Evolutionary conservation across 106 monocot species (phyloP).

Genomic region (Allium fistulosum): DNA sequence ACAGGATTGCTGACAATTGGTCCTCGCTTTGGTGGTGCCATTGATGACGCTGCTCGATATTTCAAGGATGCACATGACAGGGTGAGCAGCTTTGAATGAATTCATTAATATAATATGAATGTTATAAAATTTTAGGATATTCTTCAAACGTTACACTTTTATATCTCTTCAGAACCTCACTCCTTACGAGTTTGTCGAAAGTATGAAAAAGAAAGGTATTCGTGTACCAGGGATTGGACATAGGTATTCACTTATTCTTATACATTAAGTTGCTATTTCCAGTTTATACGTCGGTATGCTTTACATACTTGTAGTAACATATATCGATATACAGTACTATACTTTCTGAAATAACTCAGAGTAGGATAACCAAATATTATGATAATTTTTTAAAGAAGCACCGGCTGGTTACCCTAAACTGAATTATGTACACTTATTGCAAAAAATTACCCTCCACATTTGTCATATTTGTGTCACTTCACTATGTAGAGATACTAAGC

Average conservation of each 20-base stretch:
- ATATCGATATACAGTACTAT: too few species aligned
- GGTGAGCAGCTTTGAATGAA: slow-evolving; percentile 22
- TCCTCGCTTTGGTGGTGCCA: slow-evolving; percentile 98
- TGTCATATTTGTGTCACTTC: background rate
- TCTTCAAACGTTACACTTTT: background rate
- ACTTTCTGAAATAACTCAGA: too few species aligned
- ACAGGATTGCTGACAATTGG: slow-evolving; percentile 96
- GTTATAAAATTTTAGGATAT: slow-evolving; percentile 2
- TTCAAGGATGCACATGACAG: slow-evolving; percentile 94
- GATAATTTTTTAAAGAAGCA: too few species aligned
- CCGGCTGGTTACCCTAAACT: too few species aligned
- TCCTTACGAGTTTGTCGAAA: slow-evolving; percentile 95
- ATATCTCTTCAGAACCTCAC: slow-evolving; percentile 52
- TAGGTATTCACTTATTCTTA: slow-evolving; percentile 35
- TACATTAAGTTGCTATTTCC: too few species aligned
- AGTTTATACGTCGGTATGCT: too few species aligned
- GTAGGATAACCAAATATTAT: too few species aligned
- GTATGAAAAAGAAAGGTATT: slow-evolving; percentile 99
- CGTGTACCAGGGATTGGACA: slow-evolving; percentile 98
- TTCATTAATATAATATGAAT: background rate
- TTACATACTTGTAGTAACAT: too few species aligned
- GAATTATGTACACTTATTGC: too few species aligned
- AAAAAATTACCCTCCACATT: too few species aligned
- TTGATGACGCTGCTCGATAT: slow-evolving; percentile 98
- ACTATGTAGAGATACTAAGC: background rate